Evolutionary conservation across 176 grass and related monocot species (phyloP).

Genomic region (Triticum urartu): DNA sequence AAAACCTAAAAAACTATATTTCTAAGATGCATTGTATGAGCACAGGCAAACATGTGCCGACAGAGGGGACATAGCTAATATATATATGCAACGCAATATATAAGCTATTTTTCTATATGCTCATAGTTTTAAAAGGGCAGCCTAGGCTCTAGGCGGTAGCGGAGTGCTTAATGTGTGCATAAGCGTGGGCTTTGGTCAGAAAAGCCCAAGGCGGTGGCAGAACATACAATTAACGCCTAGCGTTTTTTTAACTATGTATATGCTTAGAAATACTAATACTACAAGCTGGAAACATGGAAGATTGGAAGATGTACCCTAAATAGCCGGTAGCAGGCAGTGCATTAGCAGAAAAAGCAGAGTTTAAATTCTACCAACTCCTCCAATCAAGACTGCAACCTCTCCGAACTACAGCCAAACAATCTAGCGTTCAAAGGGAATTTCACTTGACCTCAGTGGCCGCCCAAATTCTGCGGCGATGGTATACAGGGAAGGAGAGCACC

Average conservation of each 20-base stretch:
- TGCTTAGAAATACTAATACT: too few species aligned
- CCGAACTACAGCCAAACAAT: neutral
- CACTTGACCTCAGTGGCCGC: neutral
- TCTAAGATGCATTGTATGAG: neutral
- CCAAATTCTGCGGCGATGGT: neutral
- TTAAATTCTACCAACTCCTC: neutral
- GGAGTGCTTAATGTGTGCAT: too few species aligned
- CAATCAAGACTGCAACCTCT: neutral
- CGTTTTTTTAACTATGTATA: too few species aligned
- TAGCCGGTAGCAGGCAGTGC: neutral
- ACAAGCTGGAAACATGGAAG: neutral
- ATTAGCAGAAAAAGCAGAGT: neutral
- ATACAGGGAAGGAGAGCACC: neutral
- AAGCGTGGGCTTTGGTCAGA: too few species aligned
- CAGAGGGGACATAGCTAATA: neutral
- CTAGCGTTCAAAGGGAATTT: neutral
- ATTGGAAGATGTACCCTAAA: neutral
- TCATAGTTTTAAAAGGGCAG: too few species aligned
- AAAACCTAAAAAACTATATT: neutral
- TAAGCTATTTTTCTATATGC: neutral
- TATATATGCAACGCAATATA: too few species aligned
- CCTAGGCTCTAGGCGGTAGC: too few species aligned
- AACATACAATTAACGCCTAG: too few species aligned
- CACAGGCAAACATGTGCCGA: neutral
- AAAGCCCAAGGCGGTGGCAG: too few species aligned